phyloP scores from a whole-genome alignment of 225 moss, liverwort and hornwort genomes.

The Rhytidiadelphus loreus region DNA sequence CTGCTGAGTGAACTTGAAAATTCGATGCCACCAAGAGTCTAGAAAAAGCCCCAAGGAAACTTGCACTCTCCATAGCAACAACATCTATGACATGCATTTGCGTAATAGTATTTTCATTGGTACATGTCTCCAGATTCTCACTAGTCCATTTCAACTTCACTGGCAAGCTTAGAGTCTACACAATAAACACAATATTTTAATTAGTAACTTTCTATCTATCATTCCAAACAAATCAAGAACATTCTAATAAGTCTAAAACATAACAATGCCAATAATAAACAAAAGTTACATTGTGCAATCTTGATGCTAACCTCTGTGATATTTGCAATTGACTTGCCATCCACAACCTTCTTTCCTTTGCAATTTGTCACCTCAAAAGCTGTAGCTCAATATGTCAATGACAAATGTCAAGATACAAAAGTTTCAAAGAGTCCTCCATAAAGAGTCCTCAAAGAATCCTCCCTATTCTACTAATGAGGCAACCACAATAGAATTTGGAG shows the following conservation, averaged over 20 bases:
- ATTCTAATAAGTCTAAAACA: background rate
- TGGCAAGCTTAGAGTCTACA: conserved; percentile 19
- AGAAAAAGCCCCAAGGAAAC: conserved; percentile 25
- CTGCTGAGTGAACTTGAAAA: conserved; percentile 34
- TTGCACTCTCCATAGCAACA: background rate
- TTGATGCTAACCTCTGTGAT: conserved; percentile 17
- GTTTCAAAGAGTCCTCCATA: too few species aligned
- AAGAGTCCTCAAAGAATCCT: background rate
- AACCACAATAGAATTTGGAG: background rate
- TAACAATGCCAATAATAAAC: background rate
- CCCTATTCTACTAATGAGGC: fast-evolving
- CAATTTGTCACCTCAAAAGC: background rate
- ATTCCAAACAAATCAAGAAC: background rate
- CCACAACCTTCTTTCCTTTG: background rate
- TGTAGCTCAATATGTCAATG: background rate
- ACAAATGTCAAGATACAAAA: too few species aligned
- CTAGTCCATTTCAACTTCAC: background rate
- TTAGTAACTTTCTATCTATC: background rate
- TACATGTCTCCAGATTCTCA: conserved; percentile 5
- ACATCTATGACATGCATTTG: conserved; percentile 4
- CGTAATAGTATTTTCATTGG: background rate
- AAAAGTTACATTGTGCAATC: background rate
- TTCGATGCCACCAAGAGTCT: conserved; percentile 15
- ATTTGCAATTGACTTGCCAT: background rate
- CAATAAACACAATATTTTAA: background rate